Percentiles rank a stretch among this genome's conserved stretches.
Evolutionary conservation across 75 land plant genomes (phyloP).

Genomic region (Sequoia sempervirens): DNA sequence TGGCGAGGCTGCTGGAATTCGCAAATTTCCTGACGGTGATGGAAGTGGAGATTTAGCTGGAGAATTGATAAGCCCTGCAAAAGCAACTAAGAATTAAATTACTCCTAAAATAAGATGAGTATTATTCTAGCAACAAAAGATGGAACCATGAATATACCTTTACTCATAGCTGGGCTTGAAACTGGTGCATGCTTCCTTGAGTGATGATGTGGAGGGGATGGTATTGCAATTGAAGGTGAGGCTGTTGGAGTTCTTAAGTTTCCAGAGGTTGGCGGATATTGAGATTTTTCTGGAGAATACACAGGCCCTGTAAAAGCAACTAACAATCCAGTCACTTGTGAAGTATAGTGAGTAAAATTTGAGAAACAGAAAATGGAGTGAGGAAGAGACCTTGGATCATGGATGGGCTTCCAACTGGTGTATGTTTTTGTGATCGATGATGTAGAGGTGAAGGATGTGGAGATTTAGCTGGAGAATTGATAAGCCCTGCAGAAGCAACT

Average conservation of each 20-base stretch:
- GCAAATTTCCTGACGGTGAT: conserved; percentile 9
- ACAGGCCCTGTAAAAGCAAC: conserved; percentile 22
- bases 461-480: conserved; percentile 20
- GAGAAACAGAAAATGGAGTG: neutral
- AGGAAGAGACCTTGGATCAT: conserved; percentile 2
- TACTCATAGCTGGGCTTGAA: neutral
- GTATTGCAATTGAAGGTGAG: neutral
- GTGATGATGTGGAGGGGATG: neutral
- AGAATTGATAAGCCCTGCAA: conserved; percentile 25
- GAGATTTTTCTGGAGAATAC: conserved; percentile 24
- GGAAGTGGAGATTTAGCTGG: conserved; percentile 31
- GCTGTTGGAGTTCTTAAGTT: conserved; percentile 13
- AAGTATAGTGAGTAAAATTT: neutral
- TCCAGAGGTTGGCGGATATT: neutral
- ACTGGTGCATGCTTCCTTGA: neutral
- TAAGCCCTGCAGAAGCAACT: neutral
- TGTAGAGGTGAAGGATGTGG: conserved; percentile 18
- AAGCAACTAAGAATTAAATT: neutral
- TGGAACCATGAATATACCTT: neutral
- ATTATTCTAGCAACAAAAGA: neutral
- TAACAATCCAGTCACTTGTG: neutral
- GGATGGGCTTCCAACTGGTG: neutral
- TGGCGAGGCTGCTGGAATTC: conserved; percentile 16
- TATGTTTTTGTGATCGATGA: neutral
- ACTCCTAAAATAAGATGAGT: neutral